These are phyloP conservation scores for Penicillium griseofulvum DNA, from an alignment of 2,329 filamentous ascomycete species.

Conservation along the genomic window DNA sequence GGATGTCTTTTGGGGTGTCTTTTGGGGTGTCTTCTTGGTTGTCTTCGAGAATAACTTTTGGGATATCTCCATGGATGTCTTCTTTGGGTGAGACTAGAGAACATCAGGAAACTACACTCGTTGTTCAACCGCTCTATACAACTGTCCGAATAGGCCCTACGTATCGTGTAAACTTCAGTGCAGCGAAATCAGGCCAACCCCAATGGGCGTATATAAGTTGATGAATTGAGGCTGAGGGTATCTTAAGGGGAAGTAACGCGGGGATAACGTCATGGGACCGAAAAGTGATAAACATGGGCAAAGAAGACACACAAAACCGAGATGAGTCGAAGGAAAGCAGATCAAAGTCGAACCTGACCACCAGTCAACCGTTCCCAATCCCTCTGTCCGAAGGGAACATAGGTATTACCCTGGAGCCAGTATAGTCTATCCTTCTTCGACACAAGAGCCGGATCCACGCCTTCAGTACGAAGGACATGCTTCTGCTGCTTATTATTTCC, in stretches of 20 bases:
- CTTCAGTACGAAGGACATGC: constrained; percentile 66
- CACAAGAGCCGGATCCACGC: constrained; percentile 61
- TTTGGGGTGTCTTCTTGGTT: no score
- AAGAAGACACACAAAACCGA: not conserved
- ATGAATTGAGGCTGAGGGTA: constrained; percentile 1
- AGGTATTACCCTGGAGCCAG: constrained; percentile 66
- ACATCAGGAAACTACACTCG: not conserved
- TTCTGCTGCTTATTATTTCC: constrained; percentile 92
- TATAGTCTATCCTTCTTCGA: constrained; percentile 52
- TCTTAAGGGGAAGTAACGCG: not conserved
- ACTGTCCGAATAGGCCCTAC: not conserved
- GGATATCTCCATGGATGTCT: no score
- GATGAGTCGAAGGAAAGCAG: not conserved
- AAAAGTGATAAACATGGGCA: not conserved
- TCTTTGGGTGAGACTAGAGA: not conserved
- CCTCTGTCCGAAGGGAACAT: constrained; percentile 62
- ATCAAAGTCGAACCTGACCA: constrained; percentile 68
- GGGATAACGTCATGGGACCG: not conserved
- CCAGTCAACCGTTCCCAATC: constrained; percentile 69
- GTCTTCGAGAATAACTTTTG: no score
- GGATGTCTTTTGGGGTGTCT: no score
- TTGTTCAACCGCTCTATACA: not conserved
- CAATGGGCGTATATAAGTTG: not conserved
- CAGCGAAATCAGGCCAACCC: not conserved
- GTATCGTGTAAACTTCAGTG: not conserved